Percentiles rank a stretch among this genome's conserved stretches.
These are phyloP conservation scores for Auriscalpium microsporum DNA, from an alignment of 768 basidiomycete species.

Conservation along the genomic window DNA sequence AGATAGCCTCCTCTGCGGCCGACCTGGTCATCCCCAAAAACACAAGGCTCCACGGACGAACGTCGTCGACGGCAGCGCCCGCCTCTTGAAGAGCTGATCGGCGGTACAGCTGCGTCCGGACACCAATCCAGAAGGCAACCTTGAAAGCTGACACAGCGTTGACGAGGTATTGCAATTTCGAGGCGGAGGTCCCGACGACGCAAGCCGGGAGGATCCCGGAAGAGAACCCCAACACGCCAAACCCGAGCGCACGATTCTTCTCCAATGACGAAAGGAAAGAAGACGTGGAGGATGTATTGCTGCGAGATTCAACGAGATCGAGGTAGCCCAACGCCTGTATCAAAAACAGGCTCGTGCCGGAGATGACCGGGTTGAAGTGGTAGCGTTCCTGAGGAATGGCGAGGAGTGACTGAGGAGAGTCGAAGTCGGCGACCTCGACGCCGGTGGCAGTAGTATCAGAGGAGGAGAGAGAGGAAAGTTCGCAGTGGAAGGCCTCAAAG, in stretches of 20 bases:
- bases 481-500: conserved; percentile 38
- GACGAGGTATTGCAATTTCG: conserved; percentile 32
- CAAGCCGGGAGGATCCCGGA: conserved; percentile 49
- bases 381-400: conserved; percentile 27
- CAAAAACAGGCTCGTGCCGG: conserved; percentile 41
- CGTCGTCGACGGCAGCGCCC: conserved; percentile 13
- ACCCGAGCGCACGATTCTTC: conserved; percentile 24
- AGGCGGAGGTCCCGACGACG: conserved; percentile 37
- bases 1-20: conserved; percentile 21
- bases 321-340: conserved; percentile 48
- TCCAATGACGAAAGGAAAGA: conserved; percentile 24
- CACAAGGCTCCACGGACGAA: conserved; percentile 39
- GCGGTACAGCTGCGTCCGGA: conserved; percentile 33
- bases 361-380: conserved; percentile 38
- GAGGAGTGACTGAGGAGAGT: conserved; percentile 31
- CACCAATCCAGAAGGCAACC: conserved; percentile 43
- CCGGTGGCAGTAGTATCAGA: conserved; percentile 26
- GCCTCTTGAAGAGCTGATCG: conserved; percentile 3
- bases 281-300: conserved; percentile 4
- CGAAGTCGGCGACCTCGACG: conserved; percentile 36
- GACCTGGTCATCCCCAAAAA: conserved; percentile 26
- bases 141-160: conserved; percentile 40
- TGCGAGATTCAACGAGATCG: conserved; percentile 25
- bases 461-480: conserved; percentile 38
- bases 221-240: conserved; percentile 45